Evolutionary conservation across 2,329 filamentous ascomycete genomes (phyloP), one percentile per base, ranked within the genome.

Genomic region (Graphilbum ipis-grandicollis): DNA sequence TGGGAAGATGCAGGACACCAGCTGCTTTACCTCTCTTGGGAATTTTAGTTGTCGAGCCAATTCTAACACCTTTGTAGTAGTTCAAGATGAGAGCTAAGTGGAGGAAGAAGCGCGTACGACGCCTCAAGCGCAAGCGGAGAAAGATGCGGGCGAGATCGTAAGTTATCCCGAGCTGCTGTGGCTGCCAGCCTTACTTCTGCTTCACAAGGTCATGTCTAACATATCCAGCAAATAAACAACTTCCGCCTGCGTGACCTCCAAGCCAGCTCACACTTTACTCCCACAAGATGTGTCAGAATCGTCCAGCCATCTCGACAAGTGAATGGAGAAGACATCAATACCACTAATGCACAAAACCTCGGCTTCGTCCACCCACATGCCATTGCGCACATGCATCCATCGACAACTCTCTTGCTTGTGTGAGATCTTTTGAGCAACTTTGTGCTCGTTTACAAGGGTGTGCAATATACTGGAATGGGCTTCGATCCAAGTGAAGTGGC

Each of bases 111-210:
- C 77, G 90, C 65, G 86, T 93, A 69, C 76, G 90, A 58, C 79
- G 90, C 67, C 84, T 98, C 66, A 96, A 96, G 81, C 80, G 86
- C 63, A 98, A 98, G 86, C 85, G 90, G 72, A 92, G 90, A 85
- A 98, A 98, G 88, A 93, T 90, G 70, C 78, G 90, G 64, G 90
- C 88, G 57, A 71, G 90, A 71, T 86, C 78, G 90, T 96, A 74
- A 75, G 85, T 68, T 32, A 10, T 33, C 6, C 6, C 15, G n/a
- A 6, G 6, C 29, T 31, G 15, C 15, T 31, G 7, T 17, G 17
- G 29, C 13, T 31, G 8, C 15, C 5, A 18, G 5, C 7, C 12
- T 17, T 9, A 8, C 5, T 15, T 31, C 8, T 23, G 8, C 4
- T 15, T 31, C 6, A 17, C 29, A 17, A 17, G n/a, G n/a, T n/a